Conservation (phyloP, 208 protist genomes). For the Trypanosoma scelopori region DNA sequence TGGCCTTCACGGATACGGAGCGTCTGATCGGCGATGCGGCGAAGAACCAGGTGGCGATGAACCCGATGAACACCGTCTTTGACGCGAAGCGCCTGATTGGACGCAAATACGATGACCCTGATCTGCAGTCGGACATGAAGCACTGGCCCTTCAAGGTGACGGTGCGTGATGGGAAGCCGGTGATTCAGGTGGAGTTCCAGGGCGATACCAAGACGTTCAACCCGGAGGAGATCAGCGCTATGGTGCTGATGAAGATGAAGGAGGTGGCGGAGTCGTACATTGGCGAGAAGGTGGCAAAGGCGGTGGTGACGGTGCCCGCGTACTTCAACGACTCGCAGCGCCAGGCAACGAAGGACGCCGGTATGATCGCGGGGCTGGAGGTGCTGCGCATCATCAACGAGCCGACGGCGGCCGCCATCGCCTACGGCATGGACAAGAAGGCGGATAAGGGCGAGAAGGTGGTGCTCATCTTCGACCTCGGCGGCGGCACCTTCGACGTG, state of each 20-base stretch:
- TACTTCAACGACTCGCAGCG: conserved; percentile 99
- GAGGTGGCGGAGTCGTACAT: conserved; percentile 94
- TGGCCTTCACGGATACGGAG: conserved; percentile 95
- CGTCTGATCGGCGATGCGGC: conserved; percentile 88
- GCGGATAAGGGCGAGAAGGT: conserved; percentile 81
- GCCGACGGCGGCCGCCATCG: conserved; percentile 99
- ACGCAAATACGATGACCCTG: conserved; percentile 89
- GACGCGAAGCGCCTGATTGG: conserved; percentile 93
- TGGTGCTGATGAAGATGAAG: conserved; percentile 94
- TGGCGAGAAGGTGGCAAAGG: conserved; percentile 90
- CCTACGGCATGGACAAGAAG: conserved; percentile 98
- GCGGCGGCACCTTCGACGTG: conserved; percentile 98
- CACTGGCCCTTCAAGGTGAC: conserved; percentile 90
- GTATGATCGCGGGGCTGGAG: conserved; percentile 95
- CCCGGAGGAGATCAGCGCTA: conserved; percentile 84
- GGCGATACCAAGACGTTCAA: conserved; percentile 72
- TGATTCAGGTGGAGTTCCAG: conserved; percentile 74
- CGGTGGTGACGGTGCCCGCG: conserved; percentile 98
- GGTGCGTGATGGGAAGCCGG: conserved; percentile 84
- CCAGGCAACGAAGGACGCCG: conserved; percentile 99
- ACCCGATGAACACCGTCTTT: conserved; percentile 92
- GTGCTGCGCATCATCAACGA: conserved; percentile 99
- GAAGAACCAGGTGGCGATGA: conserved; percentile 91
- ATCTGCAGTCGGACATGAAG: conserved; percentile 96
- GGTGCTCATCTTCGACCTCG: conserved; percentile 98